phyloP scores from a whole-genome alignment of 371 early-diverging fungal genomes.

The Caulochytrium protostelioides region DNA sequence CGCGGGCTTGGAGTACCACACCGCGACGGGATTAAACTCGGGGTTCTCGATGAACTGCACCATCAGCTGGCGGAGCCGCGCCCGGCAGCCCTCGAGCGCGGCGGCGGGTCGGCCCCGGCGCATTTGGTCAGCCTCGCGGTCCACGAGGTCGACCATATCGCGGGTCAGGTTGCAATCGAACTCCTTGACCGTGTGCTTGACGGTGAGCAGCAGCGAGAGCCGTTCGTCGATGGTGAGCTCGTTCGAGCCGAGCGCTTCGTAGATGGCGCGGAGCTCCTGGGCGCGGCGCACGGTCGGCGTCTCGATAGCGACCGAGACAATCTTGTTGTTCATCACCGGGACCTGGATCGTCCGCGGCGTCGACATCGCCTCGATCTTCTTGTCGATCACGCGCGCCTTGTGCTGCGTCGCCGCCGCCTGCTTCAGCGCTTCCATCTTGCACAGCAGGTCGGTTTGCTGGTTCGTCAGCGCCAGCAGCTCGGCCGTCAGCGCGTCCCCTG shows the following conservation, averaged over 20 bases:
- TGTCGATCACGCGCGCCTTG: no score
- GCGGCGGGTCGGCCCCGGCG: slow-evolving; percentile 18
- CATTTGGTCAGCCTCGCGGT: slow-evolving; percentile 29
- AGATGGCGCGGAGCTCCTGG: slow-evolving; percentile 24
- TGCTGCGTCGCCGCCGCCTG: no score
- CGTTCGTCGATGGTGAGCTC: slow-evolving; percentile 21
- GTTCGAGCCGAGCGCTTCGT: slow-evolving; percentile 17
- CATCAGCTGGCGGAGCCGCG: slow-evolving; percentile 19
- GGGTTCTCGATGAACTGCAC: slow-evolving; percentile 31
- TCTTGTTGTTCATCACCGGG: no score
- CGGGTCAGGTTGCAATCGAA: slow-evolving; percentile 27
- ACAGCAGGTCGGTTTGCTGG: background rate
- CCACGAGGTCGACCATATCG: slow-evolving; percentile 28
- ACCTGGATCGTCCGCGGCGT: slow-evolving; percentile 2
- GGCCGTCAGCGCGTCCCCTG: slow-evolving; percentile 2
- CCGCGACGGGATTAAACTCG: slow-evolving; percentile 30
- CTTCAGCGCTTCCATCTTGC: slow-evolving; percentile 2
- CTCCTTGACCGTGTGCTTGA: slow-evolving; percentile 33
- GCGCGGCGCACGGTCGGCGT: slow-evolving; percentile 28
- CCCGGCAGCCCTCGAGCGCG: slow-evolving; percentile 18
- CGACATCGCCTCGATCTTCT: slow-evolving; percentile 15
- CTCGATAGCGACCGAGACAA: no score
- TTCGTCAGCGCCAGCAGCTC: background rate
- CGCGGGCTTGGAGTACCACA: slow-evolving; percentile 13
- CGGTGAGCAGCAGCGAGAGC: slow-evolving; percentile 24